These are phyloP conservation scores for Teratosphaeria nubilosa DNA, from an alignment of 2,329 filamentous ascomycete species.

Conservation along the genomic window DNA sequence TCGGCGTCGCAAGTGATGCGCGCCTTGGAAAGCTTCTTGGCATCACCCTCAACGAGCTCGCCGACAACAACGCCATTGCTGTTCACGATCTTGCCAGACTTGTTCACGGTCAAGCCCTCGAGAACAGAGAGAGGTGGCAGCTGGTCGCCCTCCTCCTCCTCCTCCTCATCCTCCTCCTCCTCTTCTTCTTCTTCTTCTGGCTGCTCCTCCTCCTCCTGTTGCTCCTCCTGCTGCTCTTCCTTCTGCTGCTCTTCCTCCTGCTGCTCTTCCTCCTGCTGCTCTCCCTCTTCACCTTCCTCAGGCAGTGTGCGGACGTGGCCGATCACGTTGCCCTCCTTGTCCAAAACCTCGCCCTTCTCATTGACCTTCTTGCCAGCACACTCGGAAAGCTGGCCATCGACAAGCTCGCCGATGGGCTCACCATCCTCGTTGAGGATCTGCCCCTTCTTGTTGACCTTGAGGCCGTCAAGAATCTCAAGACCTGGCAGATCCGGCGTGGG, in stretches of 20 bases:
- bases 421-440: constrained; percentile 43
- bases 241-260: constrained; percentile 39
- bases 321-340: constrained; percentile 53
- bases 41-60: constrained; percentile 41
- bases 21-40: constrained; percentile 44
- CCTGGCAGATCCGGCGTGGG: constrained; percentile 28
- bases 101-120: constrained; percentile 41
- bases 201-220: constrained; percentile 23
- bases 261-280: constrained; percentile 19
- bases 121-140: constrained; percentile 40
- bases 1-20: constrained; percentile 35
- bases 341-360: constrained; percentile 53
- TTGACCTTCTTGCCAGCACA: constrained; percentile 58
- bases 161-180: constrained; percentile 21
- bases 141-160: constrained; percentile 21
- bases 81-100: constrained; percentile 41
- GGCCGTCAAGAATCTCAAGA: constrained; percentile 39
- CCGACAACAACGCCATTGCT: constrained; percentile 37
- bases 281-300: constrained; percentile 27
- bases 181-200: constrained; percentile 26
- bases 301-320: constrained; percentile 49
- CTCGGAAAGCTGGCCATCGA: constrained; percentile 49
- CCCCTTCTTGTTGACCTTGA: constrained; percentile 52
- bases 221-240: constrained; percentile 37
- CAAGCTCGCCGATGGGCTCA: constrained; percentile 43